Percentiles rank a stretch among this genome's conserved stretches.
These are phyloP conservation scores for Aspergillus candidus DNA, from an alignment of 2,329 filamentous ascomycete genomes.

Conservation along the genomic window DNA sequence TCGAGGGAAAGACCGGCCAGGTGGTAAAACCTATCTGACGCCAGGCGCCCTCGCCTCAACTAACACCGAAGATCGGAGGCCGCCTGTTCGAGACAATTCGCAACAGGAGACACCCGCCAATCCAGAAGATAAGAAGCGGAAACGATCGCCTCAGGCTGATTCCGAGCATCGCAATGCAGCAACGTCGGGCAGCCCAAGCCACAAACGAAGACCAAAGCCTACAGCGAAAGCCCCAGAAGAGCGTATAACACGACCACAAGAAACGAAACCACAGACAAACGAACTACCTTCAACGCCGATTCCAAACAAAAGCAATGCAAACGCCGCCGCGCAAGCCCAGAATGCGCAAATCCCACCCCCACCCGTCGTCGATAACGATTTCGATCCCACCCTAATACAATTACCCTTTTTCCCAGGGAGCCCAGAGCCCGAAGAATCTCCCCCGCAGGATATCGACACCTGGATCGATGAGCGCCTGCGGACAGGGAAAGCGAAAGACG, in stretches of 20 bases:
- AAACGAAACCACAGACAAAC: too few relatives aligned
- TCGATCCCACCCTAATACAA: constrained; percentile 22
- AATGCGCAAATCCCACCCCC: not conserved
- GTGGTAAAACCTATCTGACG: constrained; percentile 12
- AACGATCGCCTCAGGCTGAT: constrained; percentile 6
- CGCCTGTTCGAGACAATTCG: constrained; percentile 4
- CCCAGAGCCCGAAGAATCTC: constrained; percentile 11
- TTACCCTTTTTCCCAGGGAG: constrained; percentile 25
- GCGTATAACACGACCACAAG: too few relatives aligned
- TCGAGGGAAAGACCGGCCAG: constrained; percentile 31
- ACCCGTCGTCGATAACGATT: constrained; percentile 7
- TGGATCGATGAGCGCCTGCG: constrained; percentile 35
- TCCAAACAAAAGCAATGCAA: not conserved
- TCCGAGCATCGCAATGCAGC: not conserved
- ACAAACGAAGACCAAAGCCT: too few relatives aligned
- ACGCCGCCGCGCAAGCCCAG: not conserved
- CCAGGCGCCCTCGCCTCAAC: not conserved
- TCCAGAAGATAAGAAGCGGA: constrained; percentile 17
- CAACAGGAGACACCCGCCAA: not conserved
- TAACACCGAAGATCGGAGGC: constrained; percentile 2
- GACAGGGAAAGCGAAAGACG: constrained; percentile 23
- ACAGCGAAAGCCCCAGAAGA: too few relatives aligned
- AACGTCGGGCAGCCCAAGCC: not conserved
- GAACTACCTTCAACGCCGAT: too few relatives aligned
- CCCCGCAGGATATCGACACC: constrained; percentile 26